Evolutionary conservation across 164 flowering plant genomes (phyloP), one percentile per base, ranked within the genome.

Genomic region (Umbellularia californica): DNA sequence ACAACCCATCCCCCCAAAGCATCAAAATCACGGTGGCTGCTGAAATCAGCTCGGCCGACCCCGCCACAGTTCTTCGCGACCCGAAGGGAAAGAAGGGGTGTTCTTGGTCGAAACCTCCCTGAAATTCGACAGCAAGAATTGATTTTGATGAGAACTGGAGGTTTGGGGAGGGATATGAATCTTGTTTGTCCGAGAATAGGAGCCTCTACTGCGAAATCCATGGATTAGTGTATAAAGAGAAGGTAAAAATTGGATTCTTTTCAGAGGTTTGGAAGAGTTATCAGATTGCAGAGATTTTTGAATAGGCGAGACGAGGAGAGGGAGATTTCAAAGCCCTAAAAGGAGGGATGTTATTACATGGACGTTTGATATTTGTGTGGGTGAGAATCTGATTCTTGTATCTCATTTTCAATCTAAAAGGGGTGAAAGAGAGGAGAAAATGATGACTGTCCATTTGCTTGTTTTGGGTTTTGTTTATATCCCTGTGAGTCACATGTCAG

Each of bases 151-250:
- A 75, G 68, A 58, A 24, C n/a, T 9, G 82, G 60, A 17, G 75
- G 67, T 65, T 77, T 84, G 20, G 71, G 1, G 55, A 74, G 27
- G 24, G 58, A 20, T 22, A 75, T 1, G 72, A 76, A 77, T 14
- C 62, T 52, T 4, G 83, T 71, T 24, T 72, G 79, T 58, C 73
- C 15, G 20, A 81, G 20, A 58, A 81, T 27, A 22, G 86, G 74
- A 27, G 83, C 80, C 20, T 85, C 74, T 11, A 80, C 69, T 24
- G 83, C 83, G 63, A 82, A 71, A 3, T 81, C 81, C 87, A 84
- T 81, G 68, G 70, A 13, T 52, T 30, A 30, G 35, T 30, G 35
- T 4, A 52, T 13, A 25, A 41, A 33, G 23, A 68, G 70, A 30
- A 30, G 33, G 5, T 30, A 30, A 30, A 30, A 30, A 30, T 30